Evolutionary conservation across 2,329 filamentous ascomycete species (phyloP), one percentile per base, ranked within the genome.

Genomic region (Pseudopyrenochaeta lycopersici): DNA sequence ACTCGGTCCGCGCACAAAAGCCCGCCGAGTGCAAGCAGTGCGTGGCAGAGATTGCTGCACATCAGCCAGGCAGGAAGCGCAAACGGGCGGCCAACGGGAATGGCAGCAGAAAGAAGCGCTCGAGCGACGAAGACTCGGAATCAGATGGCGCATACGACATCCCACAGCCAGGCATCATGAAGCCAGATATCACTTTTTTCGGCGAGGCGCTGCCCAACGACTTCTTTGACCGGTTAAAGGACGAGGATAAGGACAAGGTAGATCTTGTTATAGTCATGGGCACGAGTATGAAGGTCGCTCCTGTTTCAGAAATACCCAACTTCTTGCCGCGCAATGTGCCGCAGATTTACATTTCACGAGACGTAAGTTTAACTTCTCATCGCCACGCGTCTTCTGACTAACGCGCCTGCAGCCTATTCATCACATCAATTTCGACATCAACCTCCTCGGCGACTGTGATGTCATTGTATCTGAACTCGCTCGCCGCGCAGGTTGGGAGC

Each of bases 161-260:
- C 33, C 86, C 87, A 2, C 81, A 84, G 42, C 85, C 87, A 2
- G 92, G 91, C 51, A 87, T 96, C 72, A 96, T 96, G 92, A 97
- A 86, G 82, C 95, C 95, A 7, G 94, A 98, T 78, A 98, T 99
- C 71, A 98, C 92, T 41, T 98, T 99, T 80, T 98, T 98, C 69
- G 94, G 94, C 64, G 95, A 99, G 78, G 84, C 88, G 45, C 87
- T 99, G 1, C 93, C 94, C 0, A 87, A 91, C 64, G 85, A 87
- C 63, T 99, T 99, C 76, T 90, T 90, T 52, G 82, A 86, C 44
- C 89, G 93, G 7, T 84, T 98, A 12, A 87, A 90, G n/a, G 84
- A 91, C 55, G 85, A 91, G 64, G 95, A 99, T 76, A 87, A 87
- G 54, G 86, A 91, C 60, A 82, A 85, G 52, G 91, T 90, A 1